These are phyloP conservation scores for Wickerhamiella siamensis DNA, from an alignment of 805 yeast species.

Conservation along the genomic window DNA sequence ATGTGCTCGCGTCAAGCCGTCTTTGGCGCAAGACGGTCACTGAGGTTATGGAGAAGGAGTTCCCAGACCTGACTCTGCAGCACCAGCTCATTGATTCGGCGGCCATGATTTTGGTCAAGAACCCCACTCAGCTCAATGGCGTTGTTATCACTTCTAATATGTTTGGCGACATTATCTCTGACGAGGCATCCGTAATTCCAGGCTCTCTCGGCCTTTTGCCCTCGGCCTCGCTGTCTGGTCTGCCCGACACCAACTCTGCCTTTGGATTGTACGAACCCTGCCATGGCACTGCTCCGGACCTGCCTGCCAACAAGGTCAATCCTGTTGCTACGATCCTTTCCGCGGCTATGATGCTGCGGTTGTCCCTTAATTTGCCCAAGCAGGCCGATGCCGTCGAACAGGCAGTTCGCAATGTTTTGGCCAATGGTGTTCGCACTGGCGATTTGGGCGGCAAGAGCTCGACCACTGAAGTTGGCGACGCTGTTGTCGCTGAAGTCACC, in stretches of 20 bases:
- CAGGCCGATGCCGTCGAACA: conserved; percentile 82
- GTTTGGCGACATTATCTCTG: conserved; percentile 97
- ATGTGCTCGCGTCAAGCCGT: conserved; percentile 90
- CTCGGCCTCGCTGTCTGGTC: conserved; percentile 90
- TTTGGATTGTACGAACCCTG: conserved; percentile 97
- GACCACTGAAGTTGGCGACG: conserved; percentile 89
- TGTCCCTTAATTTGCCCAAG: conserved; percentile 65
- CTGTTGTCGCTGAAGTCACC: conserved; percentile 62
- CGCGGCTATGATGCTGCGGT: conserved; percentile 92
- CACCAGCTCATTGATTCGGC: conserved; percentile 98
- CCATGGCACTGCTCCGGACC: conserved; percentile 97
- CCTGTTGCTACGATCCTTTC: conserved; percentile 92
- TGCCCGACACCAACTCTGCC: conserved; percentile 88
- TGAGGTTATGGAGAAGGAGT: conserved; percentile 69
- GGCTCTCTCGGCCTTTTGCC: conserved; percentile 94
- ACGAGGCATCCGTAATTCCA: conserved; percentile 95
- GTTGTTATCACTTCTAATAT: conserved; percentile 84
- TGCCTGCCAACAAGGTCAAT: conserved; percentile 74
- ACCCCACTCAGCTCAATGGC: conserved; percentile 85
- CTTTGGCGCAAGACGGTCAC: conserved; percentile 93
- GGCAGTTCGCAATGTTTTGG: conserved; percentile 76
- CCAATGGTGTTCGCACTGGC: conserved; percentile 75
- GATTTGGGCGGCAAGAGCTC: conserved; percentile 77
- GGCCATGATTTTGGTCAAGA: conserved; percentile 91
- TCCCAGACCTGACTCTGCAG: conserved; percentile 74